These are phyloP conservation scores for Pholiota molesta DNA, from an alignment of 768 basidiomycete species.

Conservation along the genomic window DNA sequence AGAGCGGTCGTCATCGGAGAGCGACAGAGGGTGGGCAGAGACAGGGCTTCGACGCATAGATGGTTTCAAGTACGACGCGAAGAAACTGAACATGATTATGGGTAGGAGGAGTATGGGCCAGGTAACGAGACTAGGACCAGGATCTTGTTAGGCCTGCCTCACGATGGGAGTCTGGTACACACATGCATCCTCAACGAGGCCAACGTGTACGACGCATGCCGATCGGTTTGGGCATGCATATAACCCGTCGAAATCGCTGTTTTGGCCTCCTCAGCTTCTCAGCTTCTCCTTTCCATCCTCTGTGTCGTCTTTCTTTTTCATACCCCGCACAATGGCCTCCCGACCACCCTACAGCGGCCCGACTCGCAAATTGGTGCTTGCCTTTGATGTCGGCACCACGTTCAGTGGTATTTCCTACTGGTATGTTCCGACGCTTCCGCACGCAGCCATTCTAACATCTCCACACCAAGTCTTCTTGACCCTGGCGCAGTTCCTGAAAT, in stretches of 20 bases:
- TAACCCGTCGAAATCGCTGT: background rate
- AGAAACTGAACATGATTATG: constrained; percentile 1
- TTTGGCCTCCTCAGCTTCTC: constrained; percentile 5
- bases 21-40: constrained; percentile 1
- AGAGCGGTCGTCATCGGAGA: background rate
- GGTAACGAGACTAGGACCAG: background rate
- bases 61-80: background rate
- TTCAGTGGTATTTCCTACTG: constrained; percentile 26
- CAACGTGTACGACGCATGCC: constrained; percentile 20
- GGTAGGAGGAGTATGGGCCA: background rate
- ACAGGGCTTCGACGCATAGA: background rate
- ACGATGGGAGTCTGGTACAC: background rate
- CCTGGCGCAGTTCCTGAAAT: constrained; percentile 29
- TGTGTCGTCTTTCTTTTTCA: background rate
- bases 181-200: constrained; percentile 19
- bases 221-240: constrained; percentile 1
- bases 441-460: background rate
- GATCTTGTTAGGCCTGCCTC: constrained; percentile 4
- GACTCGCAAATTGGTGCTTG: constrained; percentile 23
- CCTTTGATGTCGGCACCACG: constrained; percentile 25
- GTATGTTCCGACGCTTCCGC: constrained; percentile 7
- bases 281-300: constrained; percentile 1
- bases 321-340: constrained; percentile 10
- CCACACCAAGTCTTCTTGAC: constrained; percentile 26
- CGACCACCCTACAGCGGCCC: constrained; percentile 20